These are phyloP conservation scores for Linum usitatissimum DNA, from an alignment of 345 rosid species.

Conservation along the genomic window DNA sequence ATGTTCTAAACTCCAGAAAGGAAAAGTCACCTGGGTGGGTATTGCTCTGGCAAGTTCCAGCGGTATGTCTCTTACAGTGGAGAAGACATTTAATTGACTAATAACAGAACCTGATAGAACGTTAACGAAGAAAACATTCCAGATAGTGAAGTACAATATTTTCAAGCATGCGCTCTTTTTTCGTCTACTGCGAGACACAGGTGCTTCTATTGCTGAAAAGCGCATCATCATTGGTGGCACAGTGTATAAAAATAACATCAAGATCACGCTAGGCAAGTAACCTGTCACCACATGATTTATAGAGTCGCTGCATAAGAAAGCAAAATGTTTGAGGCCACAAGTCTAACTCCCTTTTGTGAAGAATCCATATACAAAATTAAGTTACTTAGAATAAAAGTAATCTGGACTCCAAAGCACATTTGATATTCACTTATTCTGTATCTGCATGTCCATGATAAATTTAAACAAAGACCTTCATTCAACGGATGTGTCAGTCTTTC, in stretches of 20 bases:
- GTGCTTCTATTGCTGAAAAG: constrained; percentile 70
- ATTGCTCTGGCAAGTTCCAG: constrained; percentile 57
- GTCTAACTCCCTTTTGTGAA: background rate
- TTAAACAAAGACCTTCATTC: too few species aligned
- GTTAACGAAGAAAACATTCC: constrained; percentile 90
- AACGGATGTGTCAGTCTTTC: too few species aligned
- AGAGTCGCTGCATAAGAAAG: constrained; percentile 30
- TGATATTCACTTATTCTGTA: too few species aligned
- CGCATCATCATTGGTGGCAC: constrained; percentile 93
- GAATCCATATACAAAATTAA: background rate
- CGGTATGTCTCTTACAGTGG: constrained; percentile 57
- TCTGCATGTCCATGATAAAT: too few species aligned
- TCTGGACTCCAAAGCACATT: too few species aligned
- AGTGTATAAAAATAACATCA: constrained; percentile 48
- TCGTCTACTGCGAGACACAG: constrained; percentile 59
- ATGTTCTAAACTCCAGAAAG: background rate
- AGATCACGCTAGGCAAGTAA: constrained; percentile 86
- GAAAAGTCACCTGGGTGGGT: constrained; percentile 55
- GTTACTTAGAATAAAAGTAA: too few species aligned
- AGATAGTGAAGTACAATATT: constrained; percentile 72
- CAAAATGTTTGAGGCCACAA: background rate
- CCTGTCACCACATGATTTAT: constrained; percentile 65
- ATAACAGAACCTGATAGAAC: constrained; percentile 74
- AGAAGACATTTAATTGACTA: constrained; percentile 34
- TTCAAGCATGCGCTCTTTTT: constrained; percentile 78